A percentile compares a stretch with the other conserved stretches of the same genome.
Evolutionary conservation across 2,329 filamentous ascomycete genomes (phyloP).

Genomic region (Helotiales sp.): DNA sequence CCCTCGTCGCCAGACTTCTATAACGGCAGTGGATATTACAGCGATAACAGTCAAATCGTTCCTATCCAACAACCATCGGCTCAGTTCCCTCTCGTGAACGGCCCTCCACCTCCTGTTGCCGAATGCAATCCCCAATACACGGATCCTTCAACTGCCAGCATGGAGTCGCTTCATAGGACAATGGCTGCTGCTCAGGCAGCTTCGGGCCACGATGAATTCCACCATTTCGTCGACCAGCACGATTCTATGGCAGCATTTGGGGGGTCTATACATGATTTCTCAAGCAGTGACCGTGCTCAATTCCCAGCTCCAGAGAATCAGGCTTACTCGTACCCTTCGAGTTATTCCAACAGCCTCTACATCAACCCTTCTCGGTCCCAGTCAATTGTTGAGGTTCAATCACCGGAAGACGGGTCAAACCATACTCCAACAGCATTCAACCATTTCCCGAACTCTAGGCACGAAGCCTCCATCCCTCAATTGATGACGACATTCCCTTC

Average conservation of each 20-base stretch:
- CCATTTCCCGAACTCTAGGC: slow-evolving; percentile 24
- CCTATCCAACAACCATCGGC: slow-evolving; percentile 26
- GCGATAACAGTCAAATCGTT: slow-evolving; percentile 23
- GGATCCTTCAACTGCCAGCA: slow-evolving; percentile 36
- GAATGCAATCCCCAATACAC: slow-evolving; percentile 39
- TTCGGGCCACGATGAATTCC: slow-evolving; percentile 31
- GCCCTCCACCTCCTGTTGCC: slow-evolving; percentile 36
- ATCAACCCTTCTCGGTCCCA: slow-evolving; percentile 19
- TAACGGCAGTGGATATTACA: slow-evolving; percentile 29
- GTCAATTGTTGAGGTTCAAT: slow-evolving; percentile 27
- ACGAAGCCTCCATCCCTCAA: slow-evolving; percentile 23
- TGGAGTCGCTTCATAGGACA: slow-evolving; percentile 40
- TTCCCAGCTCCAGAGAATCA: slow-evolving; percentile 33
- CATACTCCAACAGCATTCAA: slow-evolving; percentile 35
- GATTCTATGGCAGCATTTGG: slow-evolving; percentile 27
- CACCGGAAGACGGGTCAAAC: slow-evolving; percentile 24
- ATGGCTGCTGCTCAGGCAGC: slow-evolving; percentile 34
- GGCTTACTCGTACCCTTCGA: slow-evolving; percentile 30
- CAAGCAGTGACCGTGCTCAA: slow-evolving; percentile 34
- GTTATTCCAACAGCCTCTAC: slow-evolving; percentile 29
- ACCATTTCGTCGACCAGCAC: slow-evolving; percentile 26
- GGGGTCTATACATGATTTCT: slow-evolving; percentile 27
- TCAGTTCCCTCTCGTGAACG: slow-evolving; percentile 28
- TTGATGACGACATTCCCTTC: slow-evolving; percentile 35
- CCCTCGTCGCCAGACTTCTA: slow-evolving; percentile 39